phyloP scores from a whole-genome alignment of 768 basidiomycete species.

The Podaxis mareebaensis region DNA sequence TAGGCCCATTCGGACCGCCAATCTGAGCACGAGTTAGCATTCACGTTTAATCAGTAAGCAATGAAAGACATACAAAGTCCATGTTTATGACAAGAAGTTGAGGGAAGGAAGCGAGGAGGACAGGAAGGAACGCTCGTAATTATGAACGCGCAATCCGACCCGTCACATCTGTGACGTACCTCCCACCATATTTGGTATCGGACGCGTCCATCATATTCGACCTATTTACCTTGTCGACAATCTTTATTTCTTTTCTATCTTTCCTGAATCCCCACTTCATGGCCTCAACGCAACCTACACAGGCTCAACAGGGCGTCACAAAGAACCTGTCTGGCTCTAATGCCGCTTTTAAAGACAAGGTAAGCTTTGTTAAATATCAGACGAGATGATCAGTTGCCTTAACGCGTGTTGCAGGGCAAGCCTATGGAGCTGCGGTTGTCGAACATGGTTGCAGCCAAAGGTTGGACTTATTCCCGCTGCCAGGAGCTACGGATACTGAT shows the following conservation, averaged over 20 bases:
- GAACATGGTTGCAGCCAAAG: constrained; percentile 98
- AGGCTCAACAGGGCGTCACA: constrained; percentile 40
- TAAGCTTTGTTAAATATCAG: constrained; percentile 25
- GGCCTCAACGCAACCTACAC: constrained; percentile 35
- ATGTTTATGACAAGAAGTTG: constrained; percentile 27
- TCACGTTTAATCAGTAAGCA: background rate
- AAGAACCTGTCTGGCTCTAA: constrained; percentile 58
- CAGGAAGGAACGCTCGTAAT: constrained; percentile 10
- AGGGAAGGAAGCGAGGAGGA: constrained; percentile 15
- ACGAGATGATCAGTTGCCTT: constrained; percentile 12
- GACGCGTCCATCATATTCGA: constrained; percentile 29
- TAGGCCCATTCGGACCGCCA: constrained; percentile 53
- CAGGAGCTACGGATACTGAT: constrained; percentile 14
- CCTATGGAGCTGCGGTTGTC: constrained; percentile 97
- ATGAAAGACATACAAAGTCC: constrained; percentile 42
- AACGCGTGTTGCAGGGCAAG: constrained; percentile 70
- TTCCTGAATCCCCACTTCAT: constrained; percentile 23
- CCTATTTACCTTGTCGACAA: background rate
- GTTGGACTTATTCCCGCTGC: constrained; percentile 34
- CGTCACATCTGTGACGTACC: constrained; percentile 37
- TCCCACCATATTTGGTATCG: constrained; percentile 27
- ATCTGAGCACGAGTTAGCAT: constrained; percentile 29
- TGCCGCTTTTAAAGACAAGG: constrained; percentile 88
- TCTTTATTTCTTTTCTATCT: constrained; percentile 17
- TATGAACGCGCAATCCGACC: constrained; percentile 20